Evolutionary conservation across 2,329 filamentous ascomycete genomes (phyloP).

Genomic region (Neopestalotiopsis sp.): DNA sequence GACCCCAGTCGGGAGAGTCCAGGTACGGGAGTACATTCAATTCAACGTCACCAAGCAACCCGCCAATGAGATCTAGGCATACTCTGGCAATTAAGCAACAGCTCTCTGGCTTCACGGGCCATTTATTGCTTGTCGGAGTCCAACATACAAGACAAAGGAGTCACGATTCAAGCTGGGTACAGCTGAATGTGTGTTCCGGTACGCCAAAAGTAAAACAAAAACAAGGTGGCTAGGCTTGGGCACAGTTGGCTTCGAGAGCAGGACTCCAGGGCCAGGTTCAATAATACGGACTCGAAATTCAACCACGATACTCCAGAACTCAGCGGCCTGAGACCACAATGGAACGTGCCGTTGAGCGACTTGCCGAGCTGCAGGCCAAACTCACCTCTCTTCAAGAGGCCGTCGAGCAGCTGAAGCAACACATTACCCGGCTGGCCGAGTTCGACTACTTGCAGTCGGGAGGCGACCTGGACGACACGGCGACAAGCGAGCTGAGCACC

Average conservation of each 20-base stretch:
- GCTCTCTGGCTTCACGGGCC: not conserved
- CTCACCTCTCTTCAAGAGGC: slow-evolving; percentile 65
- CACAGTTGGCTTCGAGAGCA: no score
- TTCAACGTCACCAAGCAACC: slow-evolving; percentile 2
- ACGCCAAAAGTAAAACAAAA: no score
- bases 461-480: slow-evolving; percentile 56
- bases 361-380: slow-evolving; percentile 64
- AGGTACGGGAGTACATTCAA: not conserved
- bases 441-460: slow-evolving; percentile 63
- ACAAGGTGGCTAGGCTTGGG: no score
- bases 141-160: not conserved
- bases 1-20: not conserved
- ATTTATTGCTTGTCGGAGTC: not conserved
- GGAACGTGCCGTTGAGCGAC: slow-evolving; percentile 47
- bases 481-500: slow-evolving; percentile 73
- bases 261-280: not conserved
- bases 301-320: not conserved
- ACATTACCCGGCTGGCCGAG: slow-evolving; percentile 63
- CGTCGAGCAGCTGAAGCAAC: slow-evolving; percentile 59
- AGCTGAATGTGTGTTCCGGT: not conserved
- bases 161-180: not conserved
- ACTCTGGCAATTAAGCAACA: not conserved
- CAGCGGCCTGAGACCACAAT: not conserved
- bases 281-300: not conserved
- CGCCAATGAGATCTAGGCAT: not conserved